A percentile compares a stretch with the other conserved stretches of the same genome.
These are phyloP conservation scores for Arachnomyces sp. DNA, from an alignment of 2,329 filamentous ascomycete species.

Conservation along the genomic window DNA sequence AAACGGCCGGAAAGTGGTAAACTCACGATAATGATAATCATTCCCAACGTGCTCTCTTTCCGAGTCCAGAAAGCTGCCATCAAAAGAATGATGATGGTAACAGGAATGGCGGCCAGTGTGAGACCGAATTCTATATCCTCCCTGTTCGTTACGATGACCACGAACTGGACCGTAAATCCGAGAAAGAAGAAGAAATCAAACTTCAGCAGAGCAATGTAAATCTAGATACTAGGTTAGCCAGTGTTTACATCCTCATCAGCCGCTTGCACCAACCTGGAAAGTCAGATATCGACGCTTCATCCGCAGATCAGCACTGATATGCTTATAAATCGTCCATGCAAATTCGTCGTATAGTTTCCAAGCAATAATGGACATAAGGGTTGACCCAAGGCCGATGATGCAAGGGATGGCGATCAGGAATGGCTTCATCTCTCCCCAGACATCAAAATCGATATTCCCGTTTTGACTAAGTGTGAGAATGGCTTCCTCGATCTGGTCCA, in stretches of 20 bases:
- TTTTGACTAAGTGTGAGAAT: constrained; percentile 46
- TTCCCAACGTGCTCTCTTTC: constrained; percentile 70
- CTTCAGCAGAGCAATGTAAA: constrained; percentile 95
- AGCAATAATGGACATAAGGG: constrained; percentile 65
- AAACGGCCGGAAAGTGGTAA: too few species aligned
- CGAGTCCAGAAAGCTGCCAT: constrained; percentile 78
- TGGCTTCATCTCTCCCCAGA: constrained; percentile 64
- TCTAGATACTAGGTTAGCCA: constrained; percentile 43
- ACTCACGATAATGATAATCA: constrained; percentile 62
- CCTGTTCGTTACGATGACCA: constrained; percentile 73
- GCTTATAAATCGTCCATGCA: constrained; percentile 98
- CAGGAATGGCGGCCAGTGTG: constrained; percentile 79
- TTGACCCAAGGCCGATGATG: constrained; percentile 67
- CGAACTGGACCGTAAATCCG: constrained; percentile 94
- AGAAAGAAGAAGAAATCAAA: constrained; percentile 99
- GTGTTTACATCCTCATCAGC: background rate
- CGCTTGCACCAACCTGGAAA: constrained; percentile 67
- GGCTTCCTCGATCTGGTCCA: constrained; percentile 77
- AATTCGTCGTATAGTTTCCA: constrained; percentile 99
- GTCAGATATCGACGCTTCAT: constrained; percentile 96
- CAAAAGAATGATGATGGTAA: constrained; percentile 83
- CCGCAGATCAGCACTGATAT: constrained; percentile 91
- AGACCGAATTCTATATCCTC: constrained; percentile 70
- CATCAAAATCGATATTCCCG: constrained; percentile 40
- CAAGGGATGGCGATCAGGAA: constrained; percentile 78